Evolutionary conservation across 2,329 filamentous ascomycete genomes (phyloP), one percentile per base, ranked within the genome.

Genomic region (Trichoderma breve): DNA sequence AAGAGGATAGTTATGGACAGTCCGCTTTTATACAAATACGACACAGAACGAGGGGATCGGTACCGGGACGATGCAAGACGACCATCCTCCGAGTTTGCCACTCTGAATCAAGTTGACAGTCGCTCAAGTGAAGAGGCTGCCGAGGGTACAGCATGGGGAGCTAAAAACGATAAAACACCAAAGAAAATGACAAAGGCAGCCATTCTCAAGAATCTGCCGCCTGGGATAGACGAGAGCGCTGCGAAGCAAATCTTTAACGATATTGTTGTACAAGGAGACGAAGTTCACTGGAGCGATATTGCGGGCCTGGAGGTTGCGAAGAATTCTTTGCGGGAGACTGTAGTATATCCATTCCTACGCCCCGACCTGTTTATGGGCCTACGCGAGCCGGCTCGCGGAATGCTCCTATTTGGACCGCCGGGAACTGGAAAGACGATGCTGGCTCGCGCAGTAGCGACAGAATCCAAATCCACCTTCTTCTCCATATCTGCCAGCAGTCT

Each of bases 341-440:
- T 99, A 1, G 95, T 99, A 2, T 99, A 99, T 77, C 96, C 96
- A 0, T 98, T 99, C 79, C 84, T 99, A 12, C 92, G 96, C 1
- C 96, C 96, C 1, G 96, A 99, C 81, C 84, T 99, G 2, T 99
- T 99, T 83, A 96, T 95, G 88, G 96, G 96, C 0, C 86, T 99
- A 12, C 92, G 96, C 51, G 96, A 99, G 79, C 96, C 96, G 24
- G 95, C 96, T 15, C 87, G 94, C 72, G 96, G 96, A 6, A 98
- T 99, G 93, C 86, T 99, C 1, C 86, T 99, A 1, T 99, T 99
- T 79, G 96, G 96, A 0, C 96, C 96, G 1, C 96, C 96, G 0
- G 96, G 96, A n/a, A 99, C 96, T 0, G 96, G 96, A 67, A 99
- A 99, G 82, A 99, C 96, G 0, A 99, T 99, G 96, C 85, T 99